Evolutionary conservation across 495 filamentous ascomycete genomes (phyloP).

Genomic region (Eremomyces bilateralis): DNA sequence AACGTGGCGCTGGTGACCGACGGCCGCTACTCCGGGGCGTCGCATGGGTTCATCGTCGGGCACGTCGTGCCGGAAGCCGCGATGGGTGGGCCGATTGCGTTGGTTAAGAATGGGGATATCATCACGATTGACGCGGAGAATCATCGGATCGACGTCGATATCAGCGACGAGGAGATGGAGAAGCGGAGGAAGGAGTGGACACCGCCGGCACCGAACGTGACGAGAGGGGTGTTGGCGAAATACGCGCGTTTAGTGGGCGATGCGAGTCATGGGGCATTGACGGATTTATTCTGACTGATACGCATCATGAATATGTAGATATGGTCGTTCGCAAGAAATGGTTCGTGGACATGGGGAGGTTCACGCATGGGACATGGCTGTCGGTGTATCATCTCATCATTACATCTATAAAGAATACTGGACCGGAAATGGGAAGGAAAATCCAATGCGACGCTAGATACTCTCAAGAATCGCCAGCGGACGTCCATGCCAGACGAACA

Average conservation of each 20-base stretch:
- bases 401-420: no score
- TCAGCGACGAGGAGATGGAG: constrained; percentile 53
- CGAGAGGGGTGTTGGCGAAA: constrained; percentile 74
- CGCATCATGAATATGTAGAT: no score
- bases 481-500: no score
- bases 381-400: no score
- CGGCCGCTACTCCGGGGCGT: constrained; percentile 75
- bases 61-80: constrained; percentile 88
- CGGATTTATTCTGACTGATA: no score
- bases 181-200: constrained; percentile 48
- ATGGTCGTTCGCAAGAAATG: no score
- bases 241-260: constrained; percentile 59
- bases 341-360: no score
- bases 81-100: constrained; percentile 60
- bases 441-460: no score
- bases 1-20: constrained; percentile 91
- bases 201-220: constrained; percentile 49
- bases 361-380: no score
- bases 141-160: constrained; percentile 55
- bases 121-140: constrained; percentile 70
- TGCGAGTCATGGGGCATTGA: constrained; percentile 41
- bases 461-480: no score
- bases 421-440: no score
- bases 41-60: constrained; percentile 88
- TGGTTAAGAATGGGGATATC: constrained; percentile 61